Evolutionary conservation across 1,284 basidiomycete species (phyloP).

Genomic region (Psilocybe mexicana): DNA sequence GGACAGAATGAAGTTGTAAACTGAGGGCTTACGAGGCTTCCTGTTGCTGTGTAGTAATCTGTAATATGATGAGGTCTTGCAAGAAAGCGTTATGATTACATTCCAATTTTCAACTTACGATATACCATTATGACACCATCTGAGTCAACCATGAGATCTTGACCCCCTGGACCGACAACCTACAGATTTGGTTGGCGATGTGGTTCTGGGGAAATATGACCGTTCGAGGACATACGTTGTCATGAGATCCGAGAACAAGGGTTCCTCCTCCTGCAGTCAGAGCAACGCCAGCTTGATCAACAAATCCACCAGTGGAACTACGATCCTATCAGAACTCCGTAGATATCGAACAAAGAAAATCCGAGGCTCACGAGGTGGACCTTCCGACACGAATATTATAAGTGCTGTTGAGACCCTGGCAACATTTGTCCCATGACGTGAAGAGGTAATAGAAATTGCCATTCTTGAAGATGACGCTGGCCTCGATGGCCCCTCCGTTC

Average conservation of each 20-base stretch:
- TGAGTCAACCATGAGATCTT: constrained; percentile 33
- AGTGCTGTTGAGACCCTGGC: constrained; percentile 50
- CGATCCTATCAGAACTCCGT: neutral
- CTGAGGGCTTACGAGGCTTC: constrained; percentile 36
- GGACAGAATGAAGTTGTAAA: neutral
- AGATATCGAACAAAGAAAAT: neutral
- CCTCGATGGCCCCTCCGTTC: constrained; percentile 47
- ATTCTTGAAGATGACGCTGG: constrained; percentile 45
- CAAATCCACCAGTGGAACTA: constrained; percentile 45
- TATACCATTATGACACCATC: constrained; percentile 36
- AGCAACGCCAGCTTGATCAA: constrained; percentile 47
- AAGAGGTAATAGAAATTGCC: constrained; percentile 57
- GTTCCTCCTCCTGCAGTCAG: constrained; percentile 55
- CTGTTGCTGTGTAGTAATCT: constrained; percentile 54
- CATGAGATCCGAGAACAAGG: constrained; percentile 50
- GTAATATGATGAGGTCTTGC: neutral
- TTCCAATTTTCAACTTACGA: constrained; percentile 23
- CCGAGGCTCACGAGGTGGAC: constrained; percentile 37
- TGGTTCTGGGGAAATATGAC: neutral
- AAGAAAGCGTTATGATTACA: neutral
- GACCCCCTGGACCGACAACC: constrained; percentile 44
- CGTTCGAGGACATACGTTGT: constrained; percentile 30
- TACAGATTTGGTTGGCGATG: constrained; percentile 15
- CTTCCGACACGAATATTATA: constrained; percentile 63
- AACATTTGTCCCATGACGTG: constrained; percentile 58